Conservation (phyloP, 805 yeast genomes). For the Metschnikowia gruessii region DNA sequence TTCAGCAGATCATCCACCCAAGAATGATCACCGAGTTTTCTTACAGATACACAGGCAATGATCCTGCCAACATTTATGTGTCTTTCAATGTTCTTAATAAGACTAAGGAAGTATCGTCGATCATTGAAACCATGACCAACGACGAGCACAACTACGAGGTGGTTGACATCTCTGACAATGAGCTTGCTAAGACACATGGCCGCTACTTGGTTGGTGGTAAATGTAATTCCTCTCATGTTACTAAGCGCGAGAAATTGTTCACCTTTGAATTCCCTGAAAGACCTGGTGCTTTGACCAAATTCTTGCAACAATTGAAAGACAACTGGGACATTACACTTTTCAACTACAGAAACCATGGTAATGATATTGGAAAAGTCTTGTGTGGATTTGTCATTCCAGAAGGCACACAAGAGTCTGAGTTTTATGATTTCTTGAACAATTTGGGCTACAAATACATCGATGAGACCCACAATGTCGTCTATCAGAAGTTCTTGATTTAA, state of each 20-base stretch:
- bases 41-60: slow-evolving; percentile 63
- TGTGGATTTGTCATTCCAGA: slow-evolving; percentile 88
- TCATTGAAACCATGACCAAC: slow-evolving; percentile 55
- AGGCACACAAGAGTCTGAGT: slow-evolving; percentile 54
- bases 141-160: slow-evolving; percentile 64
- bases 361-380: slow-evolving; percentile 88
- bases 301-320: slow-evolving; percentile 64
- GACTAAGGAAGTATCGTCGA: slow-evolving; percentile 64
- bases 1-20: slow-evolving; percentile 79
- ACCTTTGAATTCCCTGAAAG: slow-evolving; percentile 96
- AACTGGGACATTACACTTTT: slow-evolving; percentile 92
- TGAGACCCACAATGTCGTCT: slow-evolving; percentile 85
- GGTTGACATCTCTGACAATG: slow-evolving; percentile 84
- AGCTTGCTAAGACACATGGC: slow-evolving; percentile 94
- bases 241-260: slow-evolving; percentile 71
- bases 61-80: slow-evolving; percentile 74
- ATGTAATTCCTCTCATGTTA: slow-evolving; percentile 41
- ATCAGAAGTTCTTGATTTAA: slow-evolving; percentile 64
- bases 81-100: slow-evolving; percentile 83
- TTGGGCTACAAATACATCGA: slow-evolving; percentile 76
- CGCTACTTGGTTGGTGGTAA: slow-evolving; percentile 95
- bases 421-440: slow-evolving; percentile 63
- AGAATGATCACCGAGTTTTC: slow-evolving; percentile 93
- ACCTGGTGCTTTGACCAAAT: slow-evolving; percentile 88
- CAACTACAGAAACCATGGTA: slow-evolving; percentile 96